Percentiles rank a stretch among this genome's conserved stretches.
These are phyloP conservation scores for Ramularia endophylla DNA, from an alignment of 2,329 filamentous ascomycete species.

Conservation along the genomic window DNA sequence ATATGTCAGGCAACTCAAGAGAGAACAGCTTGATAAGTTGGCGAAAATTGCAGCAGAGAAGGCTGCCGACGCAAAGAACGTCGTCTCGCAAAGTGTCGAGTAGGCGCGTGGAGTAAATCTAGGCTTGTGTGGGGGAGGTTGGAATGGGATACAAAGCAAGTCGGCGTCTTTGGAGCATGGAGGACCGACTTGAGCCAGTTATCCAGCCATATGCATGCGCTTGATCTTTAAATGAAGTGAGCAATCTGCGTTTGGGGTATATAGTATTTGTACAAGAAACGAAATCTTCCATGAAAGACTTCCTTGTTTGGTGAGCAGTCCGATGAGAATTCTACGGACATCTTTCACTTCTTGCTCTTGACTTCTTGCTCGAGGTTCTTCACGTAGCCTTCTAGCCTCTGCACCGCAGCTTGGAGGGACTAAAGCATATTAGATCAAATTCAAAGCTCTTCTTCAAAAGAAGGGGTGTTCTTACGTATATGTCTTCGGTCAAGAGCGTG, in stretches of 20 bases:
- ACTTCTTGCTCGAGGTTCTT: constrained; percentile 75
- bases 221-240: not conserved
- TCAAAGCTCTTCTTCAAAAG: not conserved
- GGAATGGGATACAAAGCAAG: too few relatives aligned
- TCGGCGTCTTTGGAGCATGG: constrained; percentile 10
- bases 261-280: constrained; percentile 25
- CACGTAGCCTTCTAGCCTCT: constrained; percentile 79
- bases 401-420: constrained; percentile 82
- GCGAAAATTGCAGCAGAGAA: constrained; percentile 56
- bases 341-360: constrained; percentile 29
- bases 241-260: constrained; percentile 16
- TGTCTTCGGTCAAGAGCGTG: constrained; percentile 89
- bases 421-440: constrained; percentile 32
- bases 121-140: too few relatives aligned
- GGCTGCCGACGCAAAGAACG: constrained; percentile 43
- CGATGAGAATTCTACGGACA: not conserved
- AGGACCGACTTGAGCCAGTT: not conserved
- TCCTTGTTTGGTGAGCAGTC: not conserved
- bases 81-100: constrained; percentile 4
- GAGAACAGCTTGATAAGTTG: constrained; percentile 63
- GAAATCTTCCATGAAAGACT: not conserved
- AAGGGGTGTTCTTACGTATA: constrained; percentile 66
- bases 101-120: too few relatives aligned
- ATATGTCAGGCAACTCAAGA: constrained; percentile 66
- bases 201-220: not conserved